These are phyloP conservation scores for Aciculoconidium aculeatum DNA, from an alignment of 805 yeast genomes.

Conservation along the genomic window DNA sequence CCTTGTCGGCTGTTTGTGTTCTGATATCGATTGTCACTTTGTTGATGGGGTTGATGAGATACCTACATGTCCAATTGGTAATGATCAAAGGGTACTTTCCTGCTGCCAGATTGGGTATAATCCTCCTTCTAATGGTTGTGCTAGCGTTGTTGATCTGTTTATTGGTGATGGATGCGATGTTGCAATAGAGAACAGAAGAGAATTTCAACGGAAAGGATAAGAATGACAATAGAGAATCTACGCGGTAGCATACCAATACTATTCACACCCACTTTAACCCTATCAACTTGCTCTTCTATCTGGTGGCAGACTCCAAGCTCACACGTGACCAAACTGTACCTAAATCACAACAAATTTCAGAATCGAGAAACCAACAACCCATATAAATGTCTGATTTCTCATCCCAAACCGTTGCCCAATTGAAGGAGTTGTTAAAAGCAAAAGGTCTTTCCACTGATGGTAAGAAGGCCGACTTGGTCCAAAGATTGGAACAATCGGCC, in stretches of 20 bases:
- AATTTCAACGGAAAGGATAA: too few species aligned
- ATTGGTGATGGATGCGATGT: constrained; percentile 14
- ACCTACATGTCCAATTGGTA: constrained; percentile 19
- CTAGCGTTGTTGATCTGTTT: constrained; percentile 15
- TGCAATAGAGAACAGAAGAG: too few species aligned
- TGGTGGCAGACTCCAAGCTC: too few species aligned
- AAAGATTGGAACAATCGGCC: constrained; percentile 58
- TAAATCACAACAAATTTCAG: too few species aligned
- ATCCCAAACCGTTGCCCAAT: constrained; percentile 75
- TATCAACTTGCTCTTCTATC: too few species aligned
- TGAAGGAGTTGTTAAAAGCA: constrained; percentile 68
- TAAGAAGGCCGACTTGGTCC: constrained; percentile 71
- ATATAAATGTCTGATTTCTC: constrained; percentile 49
- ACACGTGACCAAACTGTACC: too few species aligned
- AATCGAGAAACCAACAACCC: too few species aligned
- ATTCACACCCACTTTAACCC: too few species aligned
- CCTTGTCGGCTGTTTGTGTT: constrained; percentile 14
- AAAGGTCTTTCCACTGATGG: constrained; percentile 69
- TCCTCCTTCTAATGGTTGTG: constrained; percentile 14
- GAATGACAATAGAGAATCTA: too few species aligned
- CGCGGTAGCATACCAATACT: too few species aligned
- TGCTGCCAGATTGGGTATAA: constrained; percentile 16
- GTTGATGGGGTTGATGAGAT: constrained; percentile 19
- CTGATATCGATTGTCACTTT: constrained; percentile 13
- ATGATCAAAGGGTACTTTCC: constrained; percentile 19